These are phyloP conservation scores for Tolypocladium cylindrosporum DNA, from an alignment of 2,329 filamentous ascomycete species.

Conservation along the genomic window DNA sequence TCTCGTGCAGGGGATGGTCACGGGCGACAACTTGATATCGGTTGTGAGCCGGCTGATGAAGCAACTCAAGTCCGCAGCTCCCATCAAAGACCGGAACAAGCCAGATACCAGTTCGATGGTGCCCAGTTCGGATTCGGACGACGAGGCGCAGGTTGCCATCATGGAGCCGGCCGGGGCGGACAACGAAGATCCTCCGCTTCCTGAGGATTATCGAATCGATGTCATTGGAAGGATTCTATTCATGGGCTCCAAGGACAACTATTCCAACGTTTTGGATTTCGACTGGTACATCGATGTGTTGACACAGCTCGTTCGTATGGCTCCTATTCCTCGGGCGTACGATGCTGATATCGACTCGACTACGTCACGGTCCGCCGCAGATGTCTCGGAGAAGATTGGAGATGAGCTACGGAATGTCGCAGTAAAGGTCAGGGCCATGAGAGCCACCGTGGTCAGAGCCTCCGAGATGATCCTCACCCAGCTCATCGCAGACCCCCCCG, in stretches of 20 bases:
- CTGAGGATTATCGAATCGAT: constrained; percentile 75
- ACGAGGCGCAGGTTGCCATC: constrained; percentile 36
- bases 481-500: constrained; percentile 38
- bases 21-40: constrained; percentile 68
- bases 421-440: constrained; percentile 79
- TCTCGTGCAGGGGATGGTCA: constrained; percentile 89
- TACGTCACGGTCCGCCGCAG: constrained; percentile 16
- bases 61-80: constrained; percentile 62
- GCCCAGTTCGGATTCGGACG: constrained; percentile 35
- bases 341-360: constrained; percentile 25
- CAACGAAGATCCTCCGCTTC: constrained; percentile 49
- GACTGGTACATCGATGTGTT: constrained; percentile 95
- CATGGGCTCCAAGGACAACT: constrained; percentile 87
- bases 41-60: constrained; percentile 82
- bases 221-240: constrained; percentile 75
- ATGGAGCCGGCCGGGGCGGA: constrained; percentile 20
- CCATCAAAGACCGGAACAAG: constrained; percentile 34
- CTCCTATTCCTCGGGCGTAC: constrained; percentile 37
- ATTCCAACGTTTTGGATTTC: constrained; percentile 78
- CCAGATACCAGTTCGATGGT: constrained; percentile 35
- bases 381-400: constrained; percentile 64
- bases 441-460: constrained; percentile 69
- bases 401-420: constrained; percentile 82
- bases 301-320: constrained; percentile 70
- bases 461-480: constrained; percentile 66